Conservation (phyloP, 2,329 filamentous ascomycete species). For the Colletotrichum truncatum region DNA sequence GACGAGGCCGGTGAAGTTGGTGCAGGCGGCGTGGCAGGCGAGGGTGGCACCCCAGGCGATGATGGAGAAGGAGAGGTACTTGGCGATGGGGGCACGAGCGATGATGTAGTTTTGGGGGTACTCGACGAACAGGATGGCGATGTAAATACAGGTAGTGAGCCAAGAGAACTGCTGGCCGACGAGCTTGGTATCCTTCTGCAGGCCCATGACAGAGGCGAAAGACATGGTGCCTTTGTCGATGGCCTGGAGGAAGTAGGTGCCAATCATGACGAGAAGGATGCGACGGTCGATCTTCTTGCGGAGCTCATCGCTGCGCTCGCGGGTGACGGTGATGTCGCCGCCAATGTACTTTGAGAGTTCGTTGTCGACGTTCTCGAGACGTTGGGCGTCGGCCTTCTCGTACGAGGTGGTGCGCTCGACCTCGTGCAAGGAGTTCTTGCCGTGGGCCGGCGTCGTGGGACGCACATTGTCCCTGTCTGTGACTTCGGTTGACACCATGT, state of each 20-base stretch:
- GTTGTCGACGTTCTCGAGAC: conserved; percentile 60
- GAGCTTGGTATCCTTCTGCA: conserved; percentile 55
- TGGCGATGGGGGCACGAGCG: conserved; percentile 72
- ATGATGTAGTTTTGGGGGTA: conserved; percentile 73
- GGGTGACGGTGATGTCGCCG: conserved; percentile 64
- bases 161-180: conserved; percentile 66
- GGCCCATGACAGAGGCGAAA: conserved; percentile 72
- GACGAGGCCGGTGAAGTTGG: conserved; percentile 68
- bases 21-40: conserved; percentile 68
- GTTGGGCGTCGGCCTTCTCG: conserved; percentile 28
- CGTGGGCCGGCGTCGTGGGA: conserved; percentile 33
- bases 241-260: conserved; percentile 77
- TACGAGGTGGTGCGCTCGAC: conserved; percentile 35
- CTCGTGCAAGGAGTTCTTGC: conserved; percentile 38
- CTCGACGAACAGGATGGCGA: conserved; percentile 75
- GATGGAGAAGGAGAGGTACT: conserved; percentile 69
- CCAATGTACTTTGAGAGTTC: conserved; percentile 77
- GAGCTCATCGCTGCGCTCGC: conserved; percentile 68
- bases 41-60: conserved; percentile 70
- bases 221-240: conserved; percentile 75
- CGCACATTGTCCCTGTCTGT: too few relatives aligned
- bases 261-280: conserved; percentile 75
- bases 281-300: conserved; percentile 73
- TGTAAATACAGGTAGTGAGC: conserved; percentile 80
- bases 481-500: conserved; percentile 33